A percentile compares a stretch with the other conserved stretches of the same genome.
Evolutionary conservation across 352 stramenopile genomes (phyloP).

Genomic region (Phytophthora podocarpi): DNA sequence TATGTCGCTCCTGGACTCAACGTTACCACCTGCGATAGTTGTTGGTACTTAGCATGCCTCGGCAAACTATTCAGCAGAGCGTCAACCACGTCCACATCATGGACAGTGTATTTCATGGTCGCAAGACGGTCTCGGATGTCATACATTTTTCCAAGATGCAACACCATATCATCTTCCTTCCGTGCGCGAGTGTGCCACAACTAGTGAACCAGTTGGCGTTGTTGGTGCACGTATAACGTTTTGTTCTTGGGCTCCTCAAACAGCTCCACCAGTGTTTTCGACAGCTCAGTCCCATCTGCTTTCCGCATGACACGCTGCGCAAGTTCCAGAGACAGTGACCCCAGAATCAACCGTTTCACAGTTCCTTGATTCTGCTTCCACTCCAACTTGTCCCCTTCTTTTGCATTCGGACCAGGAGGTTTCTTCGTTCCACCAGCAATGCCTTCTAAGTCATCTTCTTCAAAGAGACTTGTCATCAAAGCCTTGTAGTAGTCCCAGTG

Average conservation of each 20-base stretch:
- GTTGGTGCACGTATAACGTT: too few relatives aligned
- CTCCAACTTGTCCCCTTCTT: neutral
- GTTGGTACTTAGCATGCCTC: neutral
- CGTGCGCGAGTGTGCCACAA: neutral
- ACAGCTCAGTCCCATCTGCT: too few relatives aligned
- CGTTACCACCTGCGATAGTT: neutral
- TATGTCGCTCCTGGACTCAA: too few relatives aligned
- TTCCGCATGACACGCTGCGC: too few relatives aligned
- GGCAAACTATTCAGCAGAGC: constrained; percentile 2
- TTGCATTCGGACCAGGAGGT: too few relatives aligned
- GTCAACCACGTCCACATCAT: constrained; percentile 10
- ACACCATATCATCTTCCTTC: neutral
- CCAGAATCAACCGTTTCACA: neutral
- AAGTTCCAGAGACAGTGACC: too few relatives aligned
- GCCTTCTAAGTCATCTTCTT: too few relatives aligned
- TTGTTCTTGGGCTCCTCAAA: too few relatives aligned
- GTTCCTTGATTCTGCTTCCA: constrained; percentile 7
- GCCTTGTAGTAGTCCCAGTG: constrained; percentile 9
- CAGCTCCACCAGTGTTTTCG: too few relatives aligned
- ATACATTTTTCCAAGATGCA: constrained; percentile 3
- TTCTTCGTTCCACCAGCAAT: too few relatives aligned
- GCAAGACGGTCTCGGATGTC: neutral
- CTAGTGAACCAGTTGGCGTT: neutral
- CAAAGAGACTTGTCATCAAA: neutral
- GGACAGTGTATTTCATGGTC: neutral